Conservation (phyloP, 2,329 filamentous ascomycete genomes). For the Phoma herbarum region DNA sequence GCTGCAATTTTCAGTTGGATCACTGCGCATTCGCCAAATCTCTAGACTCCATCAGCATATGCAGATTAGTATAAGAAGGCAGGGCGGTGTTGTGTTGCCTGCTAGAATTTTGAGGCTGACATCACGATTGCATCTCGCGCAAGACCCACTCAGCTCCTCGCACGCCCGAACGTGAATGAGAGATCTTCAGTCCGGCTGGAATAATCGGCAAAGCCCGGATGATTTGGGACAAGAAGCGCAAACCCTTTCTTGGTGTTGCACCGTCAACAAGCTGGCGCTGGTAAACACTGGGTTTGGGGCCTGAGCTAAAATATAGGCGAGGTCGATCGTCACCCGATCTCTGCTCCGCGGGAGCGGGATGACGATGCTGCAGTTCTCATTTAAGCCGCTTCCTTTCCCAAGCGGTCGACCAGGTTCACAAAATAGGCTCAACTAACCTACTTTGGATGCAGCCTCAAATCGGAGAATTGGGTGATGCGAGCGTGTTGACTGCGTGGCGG, state of each 20-base stretch:
- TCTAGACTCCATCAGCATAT: background rate
- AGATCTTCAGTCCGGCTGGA: background rate
- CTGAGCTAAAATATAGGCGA: background rate
- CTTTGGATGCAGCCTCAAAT: background rate
- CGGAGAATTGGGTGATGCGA: background rate
- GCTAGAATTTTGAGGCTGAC: background rate
- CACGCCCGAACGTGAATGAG: background rate
- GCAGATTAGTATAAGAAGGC: background rate
- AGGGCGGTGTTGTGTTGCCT: background rate
- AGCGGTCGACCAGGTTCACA: background rate
- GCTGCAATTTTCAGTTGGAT: too few relatives aligned
- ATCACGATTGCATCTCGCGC: background rate
- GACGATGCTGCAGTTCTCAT: conserved; percentile 5
- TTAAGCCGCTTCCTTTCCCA: conserved; percentile 9
- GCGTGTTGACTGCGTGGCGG: conserved; percentile 6
- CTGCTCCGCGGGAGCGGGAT: conserved; percentile 5
- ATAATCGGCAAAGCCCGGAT: background rate
- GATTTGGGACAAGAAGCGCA: background rate
- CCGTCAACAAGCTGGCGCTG: background rate
- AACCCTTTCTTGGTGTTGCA: background rate
- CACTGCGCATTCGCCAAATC: background rate
- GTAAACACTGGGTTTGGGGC: background rate
- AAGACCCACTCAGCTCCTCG: background rate
- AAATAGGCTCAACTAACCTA: background rate
- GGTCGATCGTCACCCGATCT: background rate